Conservation (phyloP, 257 asterid genomes). For the Solanum medicagineum region DNA sequence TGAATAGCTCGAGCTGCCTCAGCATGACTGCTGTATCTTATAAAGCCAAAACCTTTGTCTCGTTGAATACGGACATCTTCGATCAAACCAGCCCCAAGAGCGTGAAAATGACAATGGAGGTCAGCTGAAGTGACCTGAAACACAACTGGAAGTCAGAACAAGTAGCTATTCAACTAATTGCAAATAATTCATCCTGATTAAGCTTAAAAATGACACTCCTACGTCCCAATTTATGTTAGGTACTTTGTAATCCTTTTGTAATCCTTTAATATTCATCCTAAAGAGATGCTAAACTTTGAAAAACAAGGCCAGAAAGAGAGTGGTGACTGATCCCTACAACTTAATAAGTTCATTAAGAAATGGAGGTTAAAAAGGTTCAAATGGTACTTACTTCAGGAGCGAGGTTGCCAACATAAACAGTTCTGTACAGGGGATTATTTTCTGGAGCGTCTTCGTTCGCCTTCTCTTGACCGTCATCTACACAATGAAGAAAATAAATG, state of each 20-base stretch:
- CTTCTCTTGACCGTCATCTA: constrained; percentile 63
- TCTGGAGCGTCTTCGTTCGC: constrained; percentile 66
- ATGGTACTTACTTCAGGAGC: constrained; percentile 56
- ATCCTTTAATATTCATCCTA: background rate
- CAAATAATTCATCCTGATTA: background rate
- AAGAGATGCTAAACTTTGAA: too few species aligned
- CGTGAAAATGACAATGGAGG: constrained; percentile 64
- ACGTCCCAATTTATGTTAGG: background rate
- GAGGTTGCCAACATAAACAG: constrained; percentile 86
- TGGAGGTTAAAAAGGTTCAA: background rate
- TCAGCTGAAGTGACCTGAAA: constrained; percentile 63
- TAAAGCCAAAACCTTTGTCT: constrained; percentile 85
- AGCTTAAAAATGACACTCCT: background rate
- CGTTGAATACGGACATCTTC: constrained; percentile 81
- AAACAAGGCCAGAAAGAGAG: background rate
- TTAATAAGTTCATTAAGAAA: background rate
- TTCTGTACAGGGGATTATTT: constrained; percentile 64
- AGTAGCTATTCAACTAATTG: background rate
- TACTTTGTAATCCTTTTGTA: background rate
- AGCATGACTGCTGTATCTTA: constrained; percentile 68
- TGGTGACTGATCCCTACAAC: background rate
- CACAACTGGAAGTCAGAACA: background rate
- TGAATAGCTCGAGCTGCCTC: constrained; percentile 88
- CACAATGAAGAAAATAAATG: background rate
- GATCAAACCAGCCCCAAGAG: constrained; percentile 61